phyloP scores from a whole-genome alignment of 192 early-diverging fungal genomes.

The Gryganskiella cystojenkinii region DNA sequence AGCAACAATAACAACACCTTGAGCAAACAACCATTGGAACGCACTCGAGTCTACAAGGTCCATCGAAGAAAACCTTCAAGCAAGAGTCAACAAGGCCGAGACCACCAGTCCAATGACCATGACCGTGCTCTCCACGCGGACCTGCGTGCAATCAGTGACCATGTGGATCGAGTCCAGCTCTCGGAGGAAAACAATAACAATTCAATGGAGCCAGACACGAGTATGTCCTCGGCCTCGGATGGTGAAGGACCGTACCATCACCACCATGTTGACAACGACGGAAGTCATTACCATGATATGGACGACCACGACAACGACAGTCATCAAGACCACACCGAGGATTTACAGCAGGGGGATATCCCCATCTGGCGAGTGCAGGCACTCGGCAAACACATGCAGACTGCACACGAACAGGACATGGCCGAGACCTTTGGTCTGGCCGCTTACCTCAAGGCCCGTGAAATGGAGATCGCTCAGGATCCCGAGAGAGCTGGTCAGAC shows the following conservation, averaged over 20 bases:
- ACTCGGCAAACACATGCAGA: constrained; percentile 45
- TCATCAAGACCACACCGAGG: not conserved
- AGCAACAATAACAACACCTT: not conserved
- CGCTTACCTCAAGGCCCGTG: constrained; percentile 44
- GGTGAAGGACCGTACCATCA: not conserved
- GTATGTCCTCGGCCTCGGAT: constrained; percentile 2
- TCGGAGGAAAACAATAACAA: constrained; percentile 7
- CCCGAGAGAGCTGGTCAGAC: constrained; percentile 32
- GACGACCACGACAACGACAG: constrained; percentile 4
- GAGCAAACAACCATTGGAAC: constrained; percentile 22
- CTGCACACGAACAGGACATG: constrained; percentile 45
- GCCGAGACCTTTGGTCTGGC: constrained; percentile 50
- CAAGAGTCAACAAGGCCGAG: not conserved
- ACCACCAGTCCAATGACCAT: not conserved
- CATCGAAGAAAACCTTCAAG: constrained; percentile 22
- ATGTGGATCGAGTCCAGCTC: constrained; percentile 34
- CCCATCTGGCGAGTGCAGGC: constrained; percentile 51
- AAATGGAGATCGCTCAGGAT: constrained; percentile 46
- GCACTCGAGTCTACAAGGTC: constrained; percentile 31
- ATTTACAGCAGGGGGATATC: not conserved
- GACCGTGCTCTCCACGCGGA: not conserved
- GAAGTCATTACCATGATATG: not conserved
- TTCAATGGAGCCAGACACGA: not conserved
- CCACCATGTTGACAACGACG: not conserved
- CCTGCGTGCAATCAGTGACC: constrained; percentile 23